These are phyloP conservation scores for Hymenoscyphus albidus DNA, from an alignment of 2,329 filamentous ascomycete genomes.

Conservation along the genomic window DNA sequence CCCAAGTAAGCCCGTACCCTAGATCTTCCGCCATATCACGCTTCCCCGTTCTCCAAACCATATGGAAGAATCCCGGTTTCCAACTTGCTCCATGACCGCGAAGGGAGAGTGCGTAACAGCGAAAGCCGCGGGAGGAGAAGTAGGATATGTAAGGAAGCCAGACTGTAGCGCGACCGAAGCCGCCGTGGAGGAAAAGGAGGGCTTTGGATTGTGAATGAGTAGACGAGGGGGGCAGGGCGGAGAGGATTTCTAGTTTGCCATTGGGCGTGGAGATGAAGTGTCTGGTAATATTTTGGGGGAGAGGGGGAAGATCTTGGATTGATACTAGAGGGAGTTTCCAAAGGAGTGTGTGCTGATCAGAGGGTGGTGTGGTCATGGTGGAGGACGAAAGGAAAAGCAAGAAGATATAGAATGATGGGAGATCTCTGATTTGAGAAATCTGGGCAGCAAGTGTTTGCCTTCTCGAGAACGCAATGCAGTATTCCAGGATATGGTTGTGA, in stretches of 20 bases:
- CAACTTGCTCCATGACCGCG: conserved; percentile 42
- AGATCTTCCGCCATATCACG: conserved; percentile 20
- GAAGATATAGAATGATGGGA: not conserved
- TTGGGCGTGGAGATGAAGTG: conserved; percentile 34
- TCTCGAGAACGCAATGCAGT: too few relatives aligned
- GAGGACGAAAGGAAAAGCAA: not conserved
- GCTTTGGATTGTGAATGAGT: conserved; percentile 10
- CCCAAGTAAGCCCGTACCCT: conserved; percentile 8
- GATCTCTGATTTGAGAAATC: not conserved
- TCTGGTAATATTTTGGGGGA: conserved; percentile 35
- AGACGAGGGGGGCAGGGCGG: conserved; percentile 24
- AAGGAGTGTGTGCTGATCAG: conserved; percentile 1
- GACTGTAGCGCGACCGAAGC: conserved; percentile 39
- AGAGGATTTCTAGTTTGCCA: conserved; percentile 39
- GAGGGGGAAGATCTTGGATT: not conserved
- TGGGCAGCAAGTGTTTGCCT: not conserved
- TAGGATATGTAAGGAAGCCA: conserved; percentile 33
- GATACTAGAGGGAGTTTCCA: conserved; percentile 1
- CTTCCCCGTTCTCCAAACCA: conserved; percentile 33
- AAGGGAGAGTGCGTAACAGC: conserved; percentile 40
- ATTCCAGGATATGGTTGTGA: too few relatives aligned
- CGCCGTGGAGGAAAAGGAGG: conserved; percentile 41
- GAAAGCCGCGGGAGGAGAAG: conserved; percentile 37
- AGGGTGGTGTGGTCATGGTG: not conserved
- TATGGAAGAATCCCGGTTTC: conserved; percentile 36